Percentiles rank a stretch among this genome's conserved stretches.
phyloP scores from a whole-genome alignment of 805 yeast genomes.

The Blastobotrys peoriensis region DNA sequence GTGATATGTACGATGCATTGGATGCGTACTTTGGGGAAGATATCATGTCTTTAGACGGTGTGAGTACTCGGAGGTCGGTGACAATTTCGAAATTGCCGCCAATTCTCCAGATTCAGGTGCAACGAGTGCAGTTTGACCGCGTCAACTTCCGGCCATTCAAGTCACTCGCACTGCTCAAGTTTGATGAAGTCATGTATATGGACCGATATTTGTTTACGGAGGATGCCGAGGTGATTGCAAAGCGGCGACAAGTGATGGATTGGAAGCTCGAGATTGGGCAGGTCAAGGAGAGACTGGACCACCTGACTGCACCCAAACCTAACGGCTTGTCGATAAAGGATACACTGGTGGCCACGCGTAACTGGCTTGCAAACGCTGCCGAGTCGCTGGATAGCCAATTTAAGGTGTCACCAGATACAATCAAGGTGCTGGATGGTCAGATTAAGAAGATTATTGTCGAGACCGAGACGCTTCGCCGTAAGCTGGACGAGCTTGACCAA shows the following conservation, averaged over 20 bases:
- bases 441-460: slow-evolving; percentile 44
- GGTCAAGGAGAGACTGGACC: slow-evolving; percentile 12
- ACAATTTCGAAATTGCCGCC: slow-evolving; percentile 70
- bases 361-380: slow-evolving; percentile 36
- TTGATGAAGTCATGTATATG: slow-evolving; percentile 69
- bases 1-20: slow-evolving; percentile 82
- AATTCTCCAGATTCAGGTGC: slow-evolving; percentile 85
- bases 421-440: slow-evolving; percentile 41
- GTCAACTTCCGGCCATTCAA: slow-evolving; percentile 69
- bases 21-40: slow-evolving; percentile 79
- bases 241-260: slow-evolving; percentile 47
- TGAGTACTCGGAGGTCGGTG: slow-evolving; percentile 65
- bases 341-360: slow-evolving; percentile 49
- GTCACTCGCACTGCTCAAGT: slow-evolving; percentile 74
- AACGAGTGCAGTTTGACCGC: slow-evolving; percentile 86
- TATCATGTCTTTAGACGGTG: slow-evolving; percentile 57
- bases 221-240: slow-evolving; percentile 41
- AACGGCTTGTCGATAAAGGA: slow-evolving; percentile 46
- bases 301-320: slow-evolving; percentile 18
- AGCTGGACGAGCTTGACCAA: slow-evolving; percentile 40
- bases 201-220: slow-evolving; percentile 79
- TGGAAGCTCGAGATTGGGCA: slow-evolving; percentile 45
- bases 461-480: slow-evolving; percentile 36
- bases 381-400: slow-evolving; percentile 13
- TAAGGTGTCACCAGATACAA: slow-evolving; percentile 40